Evolutionary conservation across 768 basidiomycete genomes (phyloP).

Genomic region (Suillus weaverae): DNA sequence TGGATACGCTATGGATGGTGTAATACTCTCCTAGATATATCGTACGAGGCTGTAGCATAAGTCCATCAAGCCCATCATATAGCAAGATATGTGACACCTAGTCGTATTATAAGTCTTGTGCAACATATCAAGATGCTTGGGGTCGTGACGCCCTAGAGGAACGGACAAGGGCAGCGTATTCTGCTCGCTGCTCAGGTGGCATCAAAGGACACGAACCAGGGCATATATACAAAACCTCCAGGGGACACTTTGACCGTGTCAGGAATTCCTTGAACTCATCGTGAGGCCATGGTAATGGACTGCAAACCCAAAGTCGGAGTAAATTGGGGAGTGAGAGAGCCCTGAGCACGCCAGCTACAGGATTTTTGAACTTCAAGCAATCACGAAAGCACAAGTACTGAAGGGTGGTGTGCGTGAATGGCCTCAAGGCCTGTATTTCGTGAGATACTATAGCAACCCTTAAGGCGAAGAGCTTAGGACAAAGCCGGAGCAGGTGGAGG

Average conservation of each 20-base stretch:
- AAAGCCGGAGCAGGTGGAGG: conserved; percentile 1
- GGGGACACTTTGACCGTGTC: conserved; percentile 19
- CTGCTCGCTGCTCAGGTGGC: conserved; percentile 14
- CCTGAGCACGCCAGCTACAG: conserved; percentile 8
- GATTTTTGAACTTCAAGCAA: not conserved
- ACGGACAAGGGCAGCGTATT: conserved; percentile 18
- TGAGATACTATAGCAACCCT: conserved; percentile 5
- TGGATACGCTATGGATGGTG: no score
- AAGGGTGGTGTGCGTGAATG: conserved; percentile 17
- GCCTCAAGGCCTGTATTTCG: not conserved
- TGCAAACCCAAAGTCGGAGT: conserved; percentile 9
- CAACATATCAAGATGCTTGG: no score
- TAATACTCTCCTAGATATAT: no score
- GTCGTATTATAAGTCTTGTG: no score
- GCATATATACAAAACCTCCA: conserved; percentile 10
- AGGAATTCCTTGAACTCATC: conserved; percentile 17
- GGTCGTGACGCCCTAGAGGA: conserved; percentile 14
- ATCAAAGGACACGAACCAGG: conserved; percentile 10
- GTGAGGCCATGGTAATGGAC: conserved; percentile 17
- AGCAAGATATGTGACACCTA: no score
- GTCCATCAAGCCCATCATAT: no score
- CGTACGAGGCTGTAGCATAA: no score
- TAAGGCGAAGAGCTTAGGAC: not conserved
- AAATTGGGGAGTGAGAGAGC: conserved; percentile 18
- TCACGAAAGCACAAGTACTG: conserved; percentile 14